A percentile compares a stretch with the other conserved stretches of the same genome.
phyloP scores from a whole-genome alignment of 768 basidiomycete genomes.

The Postia placenta region DNA sequence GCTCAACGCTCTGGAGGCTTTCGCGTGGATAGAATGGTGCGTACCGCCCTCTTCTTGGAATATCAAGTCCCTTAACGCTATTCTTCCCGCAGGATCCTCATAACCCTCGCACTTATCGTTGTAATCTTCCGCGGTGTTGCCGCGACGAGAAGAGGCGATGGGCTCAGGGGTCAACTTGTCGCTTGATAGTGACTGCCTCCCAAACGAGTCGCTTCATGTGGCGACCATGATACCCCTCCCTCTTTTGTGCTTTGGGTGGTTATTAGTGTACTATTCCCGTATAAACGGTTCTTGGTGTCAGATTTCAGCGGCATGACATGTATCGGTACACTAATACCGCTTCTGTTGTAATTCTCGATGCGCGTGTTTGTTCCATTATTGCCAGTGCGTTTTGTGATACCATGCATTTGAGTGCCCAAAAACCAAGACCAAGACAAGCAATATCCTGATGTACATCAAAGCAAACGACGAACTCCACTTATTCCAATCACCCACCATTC shows the following conservation, averaged over 20 bases:
- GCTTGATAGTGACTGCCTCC: constrained; percentile 1
- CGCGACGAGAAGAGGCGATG: constrained; percentile 60
- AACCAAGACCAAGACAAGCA: no score
- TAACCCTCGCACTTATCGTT: constrained; percentile 53
- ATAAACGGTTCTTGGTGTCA: not conserved
- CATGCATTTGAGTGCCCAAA: no score
- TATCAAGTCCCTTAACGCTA: no score
- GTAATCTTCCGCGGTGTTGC: constrained; percentile 56
- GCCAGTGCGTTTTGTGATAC: no score
- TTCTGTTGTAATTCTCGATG: no score
- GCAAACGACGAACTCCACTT: no score
- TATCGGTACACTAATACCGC: no score
- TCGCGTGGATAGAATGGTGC: constrained; percentile 73
- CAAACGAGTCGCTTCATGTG: not conserved
- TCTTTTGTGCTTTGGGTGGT: not conserved
- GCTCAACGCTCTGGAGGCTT: constrained; percentile 67
- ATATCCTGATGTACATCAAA: no score
- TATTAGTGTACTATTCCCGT: not conserved
- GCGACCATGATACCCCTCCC: not conserved
- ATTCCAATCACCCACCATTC: not conserved
- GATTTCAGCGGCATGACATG: no score
- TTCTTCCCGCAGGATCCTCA: constrained; percentile 45
- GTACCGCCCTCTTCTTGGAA: constrained; percentile 14
- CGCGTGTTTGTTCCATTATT: no score
- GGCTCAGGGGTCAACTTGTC: constrained; percentile 52